Conservation (phyloP, 164 flowering plant genomes). For the Aristolochia californica region DNA sequence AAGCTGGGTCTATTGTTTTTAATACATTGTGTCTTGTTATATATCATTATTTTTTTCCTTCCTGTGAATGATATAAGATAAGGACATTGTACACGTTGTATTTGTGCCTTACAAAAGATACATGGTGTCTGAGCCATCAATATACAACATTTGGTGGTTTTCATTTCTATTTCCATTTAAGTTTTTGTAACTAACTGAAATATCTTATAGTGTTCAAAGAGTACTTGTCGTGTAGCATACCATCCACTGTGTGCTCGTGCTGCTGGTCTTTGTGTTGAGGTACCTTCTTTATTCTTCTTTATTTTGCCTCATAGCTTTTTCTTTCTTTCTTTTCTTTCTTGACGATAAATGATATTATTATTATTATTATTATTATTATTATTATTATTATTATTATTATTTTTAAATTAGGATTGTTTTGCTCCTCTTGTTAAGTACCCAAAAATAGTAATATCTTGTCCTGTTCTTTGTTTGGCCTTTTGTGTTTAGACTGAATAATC, state of each 20-base stretch:
- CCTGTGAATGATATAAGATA: no score
- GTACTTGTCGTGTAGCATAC: conserved; percentile 74
- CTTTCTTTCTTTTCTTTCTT: conserved; percentile 2
- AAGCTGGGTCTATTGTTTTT: no score
- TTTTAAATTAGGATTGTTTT: no score
- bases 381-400: neutral
- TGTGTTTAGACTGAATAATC: no score
- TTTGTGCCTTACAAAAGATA: no score
- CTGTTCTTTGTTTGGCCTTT: no score
- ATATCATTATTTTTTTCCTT: no score
- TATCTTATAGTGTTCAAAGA: conserved; percentile 72
- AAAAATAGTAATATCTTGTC: no score
- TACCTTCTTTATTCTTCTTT: conserved; percentile 13
- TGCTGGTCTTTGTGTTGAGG: conserved; percentile 98
- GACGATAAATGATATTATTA: neutral
- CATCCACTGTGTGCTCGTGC: conserved; percentile 99
- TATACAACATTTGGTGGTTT: neutral
- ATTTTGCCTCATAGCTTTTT: neutral
- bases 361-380: neutral
- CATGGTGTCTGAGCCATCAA: neutral
- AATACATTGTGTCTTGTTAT: no score
- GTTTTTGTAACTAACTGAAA: neutral
- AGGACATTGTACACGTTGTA: no score
- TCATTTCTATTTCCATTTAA: neutral
- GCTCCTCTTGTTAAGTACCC: no score